Percentiles rank a stretch among this genome's conserved stretches.
Conservation (phyloP, 305 asterid genomes). For the Ajuga reptans region DNA sequence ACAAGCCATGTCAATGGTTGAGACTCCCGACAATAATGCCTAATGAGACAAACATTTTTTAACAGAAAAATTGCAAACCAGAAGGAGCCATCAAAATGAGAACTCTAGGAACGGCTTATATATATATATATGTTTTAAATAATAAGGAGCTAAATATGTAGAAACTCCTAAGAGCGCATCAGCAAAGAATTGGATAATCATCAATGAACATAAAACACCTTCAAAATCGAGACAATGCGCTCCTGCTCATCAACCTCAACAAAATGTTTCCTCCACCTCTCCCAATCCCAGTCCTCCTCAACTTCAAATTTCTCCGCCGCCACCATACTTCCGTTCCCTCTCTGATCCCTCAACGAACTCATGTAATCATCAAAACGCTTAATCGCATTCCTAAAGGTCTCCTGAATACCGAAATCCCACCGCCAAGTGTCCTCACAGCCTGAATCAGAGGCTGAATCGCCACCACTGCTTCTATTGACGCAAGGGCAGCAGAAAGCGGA, state of each 20-base stretch:
- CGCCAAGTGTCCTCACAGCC: constrained; percentile 38
- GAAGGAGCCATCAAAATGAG: background rate
- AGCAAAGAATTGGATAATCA: background rate
- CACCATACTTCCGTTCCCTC: constrained; percentile 23
- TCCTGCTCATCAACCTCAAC: constrained; percentile 75
- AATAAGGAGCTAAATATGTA: background rate
- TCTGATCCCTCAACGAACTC: constrained; percentile 39
- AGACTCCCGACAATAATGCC: constrained; percentile 3
- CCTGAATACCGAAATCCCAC: constrained; percentile 66
- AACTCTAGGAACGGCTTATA: background rate
- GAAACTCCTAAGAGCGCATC: constrained; percentile 5
- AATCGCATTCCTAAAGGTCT: constrained; percentile 48
- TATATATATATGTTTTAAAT: no score
- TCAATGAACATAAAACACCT: constrained; percentile 38
- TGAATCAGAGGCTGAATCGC: constrained; percentile 33
- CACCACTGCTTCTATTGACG: constrained; percentile 28
- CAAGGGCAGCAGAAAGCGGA: constrained; percentile 43
- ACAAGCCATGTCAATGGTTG: constrained; percentile 15
- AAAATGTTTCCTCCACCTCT: constrained; percentile 79
- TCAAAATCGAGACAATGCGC: constrained; percentile 56
- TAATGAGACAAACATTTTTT: background rate
- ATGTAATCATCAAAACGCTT: constrained; percentile 44
- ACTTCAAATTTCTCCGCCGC: constrained; percentile 28
- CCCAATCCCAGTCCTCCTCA: constrained; percentile 84
- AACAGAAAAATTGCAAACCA: background rate